Evolutionary conservation across 2,329 filamentous ascomycete species (phyloP), one percentile per base, ranked within the genome.

Genomic region (Pseudocercospora ulei): DNA sequence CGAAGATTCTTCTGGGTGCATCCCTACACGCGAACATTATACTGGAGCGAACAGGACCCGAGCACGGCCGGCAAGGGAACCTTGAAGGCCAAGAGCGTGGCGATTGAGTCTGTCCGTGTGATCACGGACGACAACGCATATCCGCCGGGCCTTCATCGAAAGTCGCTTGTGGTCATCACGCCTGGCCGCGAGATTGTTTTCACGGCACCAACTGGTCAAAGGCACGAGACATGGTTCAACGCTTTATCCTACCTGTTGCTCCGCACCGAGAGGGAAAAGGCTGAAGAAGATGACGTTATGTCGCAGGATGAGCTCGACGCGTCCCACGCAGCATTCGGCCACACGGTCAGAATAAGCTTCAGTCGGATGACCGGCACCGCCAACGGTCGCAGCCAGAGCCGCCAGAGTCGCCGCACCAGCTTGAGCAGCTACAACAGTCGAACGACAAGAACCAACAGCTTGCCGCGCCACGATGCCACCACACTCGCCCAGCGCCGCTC

Each of bases 171-270:
- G 39, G 80, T 98, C 41, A 73, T 93, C 43, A 90, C 88, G 1
- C 87, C 87, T 12, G 86, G 87, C 34, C 78, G 90, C 49, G 78
- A 78, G 9, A 76, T 98, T 63, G 88, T 94, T 62, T 93, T 98
- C 51, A 98, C 90, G 1, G 92, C 88, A 47, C 79, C 84, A 2
- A 98, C 90, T 2, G 82, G 85, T 23, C 86, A 95, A 59, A 75
- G 90, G 44, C 90, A 98, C 57, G 90, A 98, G 66, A 96, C 87
- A 1, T 98, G 90, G 90, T 94, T 90, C 71, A 96, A 96, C 56
- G 87, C 90, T 0, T 70, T 98, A 38, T 93, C 85, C 1, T 98
- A 98, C 59, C 73, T 98, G 8, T 72, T 96, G 22, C 71, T 94
- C 18, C 78, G 87, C 29, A 86, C 76, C 19, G 67, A 63, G 16